Percentiles rank a stretch among this genome's conserved stretches.
These are phyloP conservation scores for Lasiodiplodia theobromae DNA, from an alignment of 2,329 filamentous ascomycete genomes.

Conservation along the genomic window DNA sequence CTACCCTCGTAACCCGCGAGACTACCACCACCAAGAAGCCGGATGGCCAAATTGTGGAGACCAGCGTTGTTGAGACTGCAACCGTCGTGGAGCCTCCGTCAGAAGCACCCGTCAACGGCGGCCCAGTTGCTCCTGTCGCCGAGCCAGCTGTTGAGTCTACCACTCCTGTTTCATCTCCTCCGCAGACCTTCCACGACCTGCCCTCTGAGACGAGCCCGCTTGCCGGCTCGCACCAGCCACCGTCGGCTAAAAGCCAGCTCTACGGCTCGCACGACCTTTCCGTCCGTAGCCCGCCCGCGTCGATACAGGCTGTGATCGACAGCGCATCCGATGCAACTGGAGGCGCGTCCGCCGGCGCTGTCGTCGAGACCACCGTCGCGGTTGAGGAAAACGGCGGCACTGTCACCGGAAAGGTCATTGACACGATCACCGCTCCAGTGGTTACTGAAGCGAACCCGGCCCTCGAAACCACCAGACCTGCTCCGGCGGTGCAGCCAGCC, in stretches of 20 bases:
- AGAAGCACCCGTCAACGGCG: background rate
- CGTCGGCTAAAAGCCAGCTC: conserved; percentile 8
- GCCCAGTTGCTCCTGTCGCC: background rate
- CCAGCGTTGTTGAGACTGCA: background rate
- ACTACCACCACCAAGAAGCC: conserved; percentile 5
- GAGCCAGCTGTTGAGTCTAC: conserved; percentile 9
- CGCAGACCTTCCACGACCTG: background rate
- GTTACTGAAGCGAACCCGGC: background rate
- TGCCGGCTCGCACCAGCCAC: background rate
- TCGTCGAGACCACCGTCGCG: background rate
- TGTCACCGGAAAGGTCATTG: background rate
- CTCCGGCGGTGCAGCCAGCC: conserved; percentile 9
- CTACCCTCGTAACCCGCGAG: conserved; percentile 18
- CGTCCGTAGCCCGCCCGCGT: background rate
- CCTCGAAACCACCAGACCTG: background rate
- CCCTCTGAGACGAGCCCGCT: background rate
- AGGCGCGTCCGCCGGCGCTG: background rate
- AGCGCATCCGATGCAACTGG: background rate
- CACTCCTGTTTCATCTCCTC: background rate
- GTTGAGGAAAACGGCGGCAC: background rate
- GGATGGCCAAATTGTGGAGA: conserved; percentile 4
- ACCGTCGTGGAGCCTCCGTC: background rate
- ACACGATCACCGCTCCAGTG: background rate
- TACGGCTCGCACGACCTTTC: conserved; percentile 7
- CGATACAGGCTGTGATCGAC: background rate